phyloP scores from a whole-genome alignment of 2,329 filamentous ascomycete genomes.

The Fusarium tanahbumbuense region DNA sequence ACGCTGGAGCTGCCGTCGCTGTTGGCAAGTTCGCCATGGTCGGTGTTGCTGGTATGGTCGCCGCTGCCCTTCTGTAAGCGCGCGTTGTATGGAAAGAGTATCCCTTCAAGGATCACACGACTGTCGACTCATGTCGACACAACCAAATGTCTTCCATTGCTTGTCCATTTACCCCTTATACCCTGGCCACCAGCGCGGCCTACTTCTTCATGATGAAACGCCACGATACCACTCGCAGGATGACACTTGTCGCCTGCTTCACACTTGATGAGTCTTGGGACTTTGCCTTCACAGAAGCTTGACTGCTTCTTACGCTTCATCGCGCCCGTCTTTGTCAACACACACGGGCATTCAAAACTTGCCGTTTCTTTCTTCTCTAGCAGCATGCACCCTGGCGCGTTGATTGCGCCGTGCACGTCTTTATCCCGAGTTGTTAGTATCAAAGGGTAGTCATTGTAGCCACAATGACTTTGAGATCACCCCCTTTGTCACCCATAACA shows the following conservation, averaged over 20 bases:
- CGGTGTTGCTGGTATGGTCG: constrained; percentile 63
- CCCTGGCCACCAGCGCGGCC: constrained; percentile 30
- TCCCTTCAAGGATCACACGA: constrained; percentile 8
- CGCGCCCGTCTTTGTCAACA: constrained; percentile 35
- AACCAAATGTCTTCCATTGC: constrained; percentile 37
- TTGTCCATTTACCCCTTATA: constrained; percentile 35
- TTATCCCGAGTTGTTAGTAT: neutral
- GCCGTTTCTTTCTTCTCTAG: constrained; percentile 43
- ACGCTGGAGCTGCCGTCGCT: constrained; percentile 58
- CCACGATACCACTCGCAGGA: constrained; percentile 42
- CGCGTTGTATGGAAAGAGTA: constrained; percentile 6
- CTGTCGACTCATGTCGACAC: constrained; percentile 33
- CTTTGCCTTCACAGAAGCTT: constrained; percentile 45
- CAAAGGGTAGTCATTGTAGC: neutral
- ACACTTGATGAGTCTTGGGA: constrained; percentile 40
- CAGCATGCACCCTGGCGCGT: constrained; percentile 43
- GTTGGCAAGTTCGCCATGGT: constrained; percentile 60
- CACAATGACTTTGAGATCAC: neutral
- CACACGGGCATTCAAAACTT: constrained; percentile 37
- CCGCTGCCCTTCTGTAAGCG: constrained; percentile 63
- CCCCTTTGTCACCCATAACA: neutral
- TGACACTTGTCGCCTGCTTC: constrained; percentile 41
- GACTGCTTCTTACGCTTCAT: constrained; percentile 46
- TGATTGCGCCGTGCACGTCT: constrained; percentile 45
- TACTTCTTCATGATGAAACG: constrained; percentile 46